Evolutionary conservation across 2,329 filamentous ascomycete species (phyloP).

Genomic region (Endothia cerciana): DNA sequence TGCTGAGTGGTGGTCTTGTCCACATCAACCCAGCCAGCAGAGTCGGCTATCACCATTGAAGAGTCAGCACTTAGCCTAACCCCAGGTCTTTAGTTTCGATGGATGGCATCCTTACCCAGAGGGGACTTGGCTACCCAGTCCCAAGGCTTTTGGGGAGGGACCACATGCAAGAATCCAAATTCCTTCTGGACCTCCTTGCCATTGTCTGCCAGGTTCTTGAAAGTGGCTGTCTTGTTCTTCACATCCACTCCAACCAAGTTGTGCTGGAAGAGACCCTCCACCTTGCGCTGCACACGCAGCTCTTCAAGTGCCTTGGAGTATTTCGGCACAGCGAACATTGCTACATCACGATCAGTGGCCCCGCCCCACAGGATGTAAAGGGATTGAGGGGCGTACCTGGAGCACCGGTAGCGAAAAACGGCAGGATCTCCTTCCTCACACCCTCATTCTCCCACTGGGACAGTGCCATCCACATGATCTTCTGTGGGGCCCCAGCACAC

Average conservation of each 20-base stretch:
- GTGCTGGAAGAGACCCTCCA: slow-evolving; percentile 45
- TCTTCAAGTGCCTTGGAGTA: slow-evolving; percentile 42
- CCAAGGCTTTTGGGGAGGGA: slow-evolving; percentile 36
- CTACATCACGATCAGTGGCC: slow-evolving; percentile 19
- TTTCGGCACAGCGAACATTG: slow-evolving; percentile 46
- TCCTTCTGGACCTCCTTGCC: slow-evolving; percentile 38
- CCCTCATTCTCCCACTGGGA: slow-evolving; percentile 43
- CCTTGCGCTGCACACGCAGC: slow-evolving; percentile 40
- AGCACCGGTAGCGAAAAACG: slow-evolving; percentile 42
- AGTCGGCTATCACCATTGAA: slow-evolving; percentile 20
- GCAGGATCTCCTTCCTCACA: slow-evolving; percentile 38
- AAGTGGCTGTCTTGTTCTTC: slow-evolving; percentile 38
- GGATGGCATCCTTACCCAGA: slow-evolving; percentile 33
- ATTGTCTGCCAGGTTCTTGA: slow-evolving; percentile 39
- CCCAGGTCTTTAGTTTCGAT: neutral
- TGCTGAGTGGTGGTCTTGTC: slow-evolving; percentile 33
- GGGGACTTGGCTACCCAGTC: slow-evolving; percentile 34
- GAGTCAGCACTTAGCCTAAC: neutral
- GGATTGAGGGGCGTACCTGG: slow-evolving; percentile 17
- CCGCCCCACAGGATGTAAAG: neutral
- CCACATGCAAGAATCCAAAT: slow-evolving; percentile 43
- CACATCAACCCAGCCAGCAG: slow-evolving; percentile 33
- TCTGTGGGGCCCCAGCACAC: slow-evolving; percentile 45
- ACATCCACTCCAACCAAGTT: slow-evolving; percentile 42
- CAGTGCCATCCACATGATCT: slow-evolving; percentile 46